These are phyloP conservation scores for Aspergillus thermomutatus DNA, from an alignment of 2,329 filamentous ascomycete genomes.

Conservation along the genomic window DNA sequence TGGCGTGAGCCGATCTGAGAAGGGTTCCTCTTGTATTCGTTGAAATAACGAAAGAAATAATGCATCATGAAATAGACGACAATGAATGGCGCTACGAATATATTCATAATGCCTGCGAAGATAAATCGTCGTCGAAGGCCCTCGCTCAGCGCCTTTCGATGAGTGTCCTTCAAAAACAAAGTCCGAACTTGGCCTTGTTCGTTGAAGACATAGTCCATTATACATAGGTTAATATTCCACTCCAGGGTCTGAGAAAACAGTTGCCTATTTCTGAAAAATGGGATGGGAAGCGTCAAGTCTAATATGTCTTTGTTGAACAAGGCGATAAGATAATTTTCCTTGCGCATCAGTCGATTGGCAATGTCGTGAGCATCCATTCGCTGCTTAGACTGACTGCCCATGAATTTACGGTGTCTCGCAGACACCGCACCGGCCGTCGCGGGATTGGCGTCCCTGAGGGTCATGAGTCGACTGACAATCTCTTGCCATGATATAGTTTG, in stretches of 20 bases:
- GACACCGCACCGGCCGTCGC: slow-evolving; percentile 66
- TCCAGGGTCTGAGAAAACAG: slow-evolving; percentile 86
- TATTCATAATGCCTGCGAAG: slow-evolving; percentile 80
- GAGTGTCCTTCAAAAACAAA: slow-evolving; percentile 78
- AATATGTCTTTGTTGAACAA: slow-evolving; percentile 96
- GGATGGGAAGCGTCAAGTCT: slow-evolving; percentile 79
- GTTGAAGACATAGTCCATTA: slow-evolving; percentile 93
- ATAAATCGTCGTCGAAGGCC: slow-evolving; percentile 74
- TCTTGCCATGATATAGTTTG: slow-evolving; percentile 95
- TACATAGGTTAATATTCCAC: slow-evolving; percentile 86
- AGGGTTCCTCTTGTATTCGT: slow-evolving; percentile 94
- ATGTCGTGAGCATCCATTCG: slow-evolving; percentile 95
- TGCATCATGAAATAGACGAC: slow-evolving; percentile 82
- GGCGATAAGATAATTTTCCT: slow-evolving; percentile 95
- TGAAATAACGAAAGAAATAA: slow-evolving; percentile 94
- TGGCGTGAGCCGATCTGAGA: slow-evolving; percentile 80
- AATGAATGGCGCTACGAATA: slow-evolving; percentile 81
- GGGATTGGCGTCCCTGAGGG: slow-evolving; percentile 79
- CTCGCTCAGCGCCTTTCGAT: slow-evolving; percentile 73
- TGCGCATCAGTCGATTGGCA: slow-evolving; percentile 92
- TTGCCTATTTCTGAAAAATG: slow-evolving; percentile 74
- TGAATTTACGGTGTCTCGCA: slow-evolving; percentile 57
- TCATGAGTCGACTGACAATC: slow-evolving; percentile 80
- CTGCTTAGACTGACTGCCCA: slow-evolving; percentile 86
- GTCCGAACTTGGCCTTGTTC: slow-evolving; percentile 81